Conservation (phyloP, 2,329 filamentous ascomycete genomes). For the Esteya vermicola region DNA sequence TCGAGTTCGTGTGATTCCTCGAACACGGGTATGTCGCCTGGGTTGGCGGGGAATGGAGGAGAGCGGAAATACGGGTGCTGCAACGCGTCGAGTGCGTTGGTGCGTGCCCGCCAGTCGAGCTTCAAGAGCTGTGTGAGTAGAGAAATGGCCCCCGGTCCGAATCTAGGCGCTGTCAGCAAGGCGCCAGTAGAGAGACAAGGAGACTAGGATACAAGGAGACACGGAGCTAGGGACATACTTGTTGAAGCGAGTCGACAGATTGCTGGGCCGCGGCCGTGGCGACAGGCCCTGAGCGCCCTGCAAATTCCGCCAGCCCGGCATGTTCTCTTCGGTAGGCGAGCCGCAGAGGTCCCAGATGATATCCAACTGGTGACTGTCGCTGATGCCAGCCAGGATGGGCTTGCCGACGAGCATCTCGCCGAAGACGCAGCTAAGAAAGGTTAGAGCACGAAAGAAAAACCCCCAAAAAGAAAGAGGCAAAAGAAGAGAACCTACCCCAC, state of each 20-base stretch:
- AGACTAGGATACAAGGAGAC: too few species aligned
- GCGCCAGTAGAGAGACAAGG: background rate
- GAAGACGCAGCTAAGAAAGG: conserved; percentile 64
- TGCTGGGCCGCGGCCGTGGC: conserved; percentile 46
- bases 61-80: conserved; percentile 84
- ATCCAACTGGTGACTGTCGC: conserved; percentile 77
- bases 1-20: conserved; percentile 97
- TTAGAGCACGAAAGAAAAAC: background rate
- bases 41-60: conserved; percentile 61
- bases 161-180: conserved; percentile 24
- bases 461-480: background rate
- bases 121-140: conserved; percentile 70
- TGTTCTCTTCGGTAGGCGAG: conserved; percentile 73
- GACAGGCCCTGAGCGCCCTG: conserved; percentile 68
- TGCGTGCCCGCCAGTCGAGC: conserved; percentile 75
- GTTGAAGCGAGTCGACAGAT: conserved; percentile 59
- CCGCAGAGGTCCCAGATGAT: conserved; percentile 91
- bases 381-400: conserved; percentile 82
- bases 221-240: too few species aligned
- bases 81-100: conserved; percentile 88
- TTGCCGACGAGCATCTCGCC: conserved; percentile 94
- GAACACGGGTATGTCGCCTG: conserved; percentile 78
- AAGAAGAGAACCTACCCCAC: conserved; percentile 53
- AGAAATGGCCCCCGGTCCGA: conserved; percentile 58
- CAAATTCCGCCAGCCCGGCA: conserved; percentile 79